Base-by-base conservation (phyloP, 2,329 filamentous ascomycete species). In the Cladosporium sp. region DNA sequence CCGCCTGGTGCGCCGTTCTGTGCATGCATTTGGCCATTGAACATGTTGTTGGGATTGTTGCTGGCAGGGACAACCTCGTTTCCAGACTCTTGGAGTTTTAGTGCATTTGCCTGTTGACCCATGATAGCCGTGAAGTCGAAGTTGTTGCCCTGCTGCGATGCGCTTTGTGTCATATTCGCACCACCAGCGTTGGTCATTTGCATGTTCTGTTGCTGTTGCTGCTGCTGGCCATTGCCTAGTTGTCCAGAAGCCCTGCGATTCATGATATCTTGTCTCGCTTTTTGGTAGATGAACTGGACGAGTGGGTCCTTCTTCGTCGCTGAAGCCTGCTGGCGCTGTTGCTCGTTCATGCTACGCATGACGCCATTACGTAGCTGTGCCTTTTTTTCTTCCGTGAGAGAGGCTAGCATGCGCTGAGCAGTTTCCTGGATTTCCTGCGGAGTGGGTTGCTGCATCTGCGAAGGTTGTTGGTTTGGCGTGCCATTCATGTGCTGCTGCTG, bases 1-100 rank as follows among this genome's bases (percentile, higher is more conserved):
- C 66, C 67, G 32, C 56, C 56, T 7, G 21, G 25, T n/a, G 59
- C 49, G 13, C 46, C 49, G 48, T 73, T 70, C 10, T 67, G 64
- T 67, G 71, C 66, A 48, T 72, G 73, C 68, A 71, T 70, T 34
- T 56, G 32, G 58, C 60, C 53, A 69, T 81, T 83, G 65, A 65
- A 64, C 23, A 56, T 60, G 58, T 67, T 69, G 67, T 81, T 80
- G 61, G 69, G 68, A 62, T 84, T 84, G 70, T 84, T 86, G 74
- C 85, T 89, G 7, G 86, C 87, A 11, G 87, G 87, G 3, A 89
- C 87, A n/a, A 88, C 86, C 49, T 85, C 78, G 67, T 87, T 85
- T 10, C 87, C 87, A 58, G 84, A 84, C 74, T 88, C 84, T 70
- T 87, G 85, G 18, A 83, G 83, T 61, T 86, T 84, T 69, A 88